Conservation (phyloP, 129 eudicot genomes). For the Flaveria brownii region DNA sequence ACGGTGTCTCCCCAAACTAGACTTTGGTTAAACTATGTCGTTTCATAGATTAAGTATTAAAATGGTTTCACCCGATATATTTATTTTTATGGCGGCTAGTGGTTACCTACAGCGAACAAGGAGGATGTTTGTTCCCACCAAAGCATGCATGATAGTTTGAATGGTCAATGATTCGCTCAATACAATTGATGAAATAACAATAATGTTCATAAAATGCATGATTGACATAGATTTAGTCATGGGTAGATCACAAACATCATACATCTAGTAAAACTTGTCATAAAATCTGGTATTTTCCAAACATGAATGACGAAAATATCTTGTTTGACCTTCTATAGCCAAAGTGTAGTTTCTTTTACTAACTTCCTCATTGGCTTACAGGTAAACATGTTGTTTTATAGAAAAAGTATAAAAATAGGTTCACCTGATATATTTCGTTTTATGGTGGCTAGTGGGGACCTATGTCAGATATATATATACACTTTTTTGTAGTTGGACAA, state of each 20-base stretch:
- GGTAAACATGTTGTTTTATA: slow-evolving; percentile 28
- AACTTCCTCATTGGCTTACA: slow-evolving; percentile 33
- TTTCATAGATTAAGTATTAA: neutral
- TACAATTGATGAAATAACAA: neutral
- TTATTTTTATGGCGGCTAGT: no score
- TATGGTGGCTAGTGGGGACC: neutral
- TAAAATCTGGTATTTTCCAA: neutral
- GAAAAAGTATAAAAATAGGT: no score
- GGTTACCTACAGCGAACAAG: neutral
- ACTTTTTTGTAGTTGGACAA: neutral
- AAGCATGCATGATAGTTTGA: neutral
- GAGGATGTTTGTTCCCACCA: neutral
- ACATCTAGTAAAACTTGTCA: neutral
- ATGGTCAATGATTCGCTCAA: neutral
- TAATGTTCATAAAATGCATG: neutral
- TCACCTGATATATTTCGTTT: neutral
- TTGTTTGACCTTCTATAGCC: slow-evolving; percentile 4
- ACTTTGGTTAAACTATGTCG: neutral
- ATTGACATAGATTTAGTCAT: neutral
- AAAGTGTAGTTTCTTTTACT: neutral
- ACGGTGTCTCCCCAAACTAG: neutral
- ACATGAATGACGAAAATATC: neutral
- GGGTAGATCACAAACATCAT: neutral
- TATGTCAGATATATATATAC: no score
- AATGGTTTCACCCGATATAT: neutral